Base-by-base conservation (phyloP, 1,284 basidiomycete species). In the Sanghuangporus baumii region DNA sequence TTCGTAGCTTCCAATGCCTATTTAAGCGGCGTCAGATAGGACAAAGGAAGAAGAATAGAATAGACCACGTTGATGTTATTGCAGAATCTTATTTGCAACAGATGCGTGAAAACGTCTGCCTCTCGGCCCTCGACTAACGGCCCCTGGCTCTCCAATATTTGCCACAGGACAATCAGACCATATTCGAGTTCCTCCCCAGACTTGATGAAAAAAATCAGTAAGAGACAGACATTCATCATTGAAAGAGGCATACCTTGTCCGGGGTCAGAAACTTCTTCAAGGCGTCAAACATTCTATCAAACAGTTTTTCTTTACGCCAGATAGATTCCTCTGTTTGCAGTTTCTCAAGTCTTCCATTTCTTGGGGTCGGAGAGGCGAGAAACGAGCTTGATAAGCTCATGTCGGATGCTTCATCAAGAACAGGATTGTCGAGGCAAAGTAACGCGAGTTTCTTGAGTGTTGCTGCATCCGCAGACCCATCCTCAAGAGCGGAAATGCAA, bases 1-100 rank as follows among this genome's bases (percentile, higher is more conserved):
- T 85, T 90, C 16, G 90, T 90, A 6, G 88, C 91, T 71, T 91
- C 89, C 63, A 91, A 77, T 52, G 92, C 84, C 89, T 92, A 64
- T 43, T 57, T 51, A 38, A 7, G 47, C 20, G 41, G 62, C 65
- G 67, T 31, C 31, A 55, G 43, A 65, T 67, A 46, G 61, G 54
- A 41, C 55, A n/a, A 55, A 50, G 46, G 36, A 4, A 31, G 34
- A 31, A 9, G 3, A 6, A 34, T 26, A 55, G 54, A 55, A 12
- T 60, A 23, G 61, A 55, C 16, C 70, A 91, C 91, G 66, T 83
- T 85, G 43, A 83, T 74, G 64, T 84, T 82, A 70, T 86, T 87
- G 70, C 84, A 87, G 70, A 87, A 91, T 51, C 88, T 79, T 57
- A 88, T 78, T 61, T 74, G 77, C 64, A 91, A 75, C 62, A 91